Percentiles rank a stretch among this genome's conserved stretches.
These are phyloP conservation scores for Silene coronaria DNA, from an alignment of 179 eudicot genomes.

Conservation along the genomic window DNA sequence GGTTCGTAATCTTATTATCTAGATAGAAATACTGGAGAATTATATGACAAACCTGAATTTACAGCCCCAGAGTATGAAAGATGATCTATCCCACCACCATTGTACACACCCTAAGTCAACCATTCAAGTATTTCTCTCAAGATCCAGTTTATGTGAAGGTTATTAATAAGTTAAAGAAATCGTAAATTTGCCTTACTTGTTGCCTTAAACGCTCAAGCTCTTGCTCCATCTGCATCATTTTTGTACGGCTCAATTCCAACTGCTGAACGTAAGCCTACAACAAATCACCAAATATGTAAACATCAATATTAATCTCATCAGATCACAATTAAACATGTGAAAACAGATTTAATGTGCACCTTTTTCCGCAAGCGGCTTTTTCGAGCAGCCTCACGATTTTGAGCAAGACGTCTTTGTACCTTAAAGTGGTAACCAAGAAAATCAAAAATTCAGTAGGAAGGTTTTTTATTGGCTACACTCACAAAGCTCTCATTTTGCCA, in stretches of 20 bases:
- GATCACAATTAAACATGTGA: neutral
- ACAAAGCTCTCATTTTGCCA: neutral
- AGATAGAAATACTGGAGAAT: slow-evolving; percentile 5
- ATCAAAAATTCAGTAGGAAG: neutral
- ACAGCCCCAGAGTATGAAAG: slow-evolving; percentile 43
- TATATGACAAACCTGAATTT: slow-evolving; percentile 68
- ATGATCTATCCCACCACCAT: slow-evolving; percentile 55
- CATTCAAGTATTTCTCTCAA: slow-evolving; percentile 13
- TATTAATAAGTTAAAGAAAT: neutral
- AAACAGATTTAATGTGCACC: slow-evolving; percentile 39
- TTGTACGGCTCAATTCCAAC: slow-evolving; percentile 77
- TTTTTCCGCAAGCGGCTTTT: slow-evolving; percentile 91
- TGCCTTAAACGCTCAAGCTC: slow-evolving; percentile 75
- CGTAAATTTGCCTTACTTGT: slow-evolving; percentile 42
- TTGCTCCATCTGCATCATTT: slow-evolving; percentile 78
- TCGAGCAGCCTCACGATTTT: slow-evolving; percentile 98
- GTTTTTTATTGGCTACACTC: neutral
- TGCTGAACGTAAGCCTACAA: slow-evolving; percentile 94
- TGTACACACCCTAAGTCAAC: slow-evolving; percentile 52
- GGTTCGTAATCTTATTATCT: neutral
- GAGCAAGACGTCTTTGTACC: slow-evolving; percentile 90
- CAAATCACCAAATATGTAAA: slow-evolving; percentile 16
- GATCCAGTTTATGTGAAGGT: neutral
- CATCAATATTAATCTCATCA: slow-evolving; percentile 2
- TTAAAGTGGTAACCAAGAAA: slow-evolving; percentile 26